Conservation (phyloP, 163 green algal genomes). For the Coccomyxa subellipsoidea region DNA sequence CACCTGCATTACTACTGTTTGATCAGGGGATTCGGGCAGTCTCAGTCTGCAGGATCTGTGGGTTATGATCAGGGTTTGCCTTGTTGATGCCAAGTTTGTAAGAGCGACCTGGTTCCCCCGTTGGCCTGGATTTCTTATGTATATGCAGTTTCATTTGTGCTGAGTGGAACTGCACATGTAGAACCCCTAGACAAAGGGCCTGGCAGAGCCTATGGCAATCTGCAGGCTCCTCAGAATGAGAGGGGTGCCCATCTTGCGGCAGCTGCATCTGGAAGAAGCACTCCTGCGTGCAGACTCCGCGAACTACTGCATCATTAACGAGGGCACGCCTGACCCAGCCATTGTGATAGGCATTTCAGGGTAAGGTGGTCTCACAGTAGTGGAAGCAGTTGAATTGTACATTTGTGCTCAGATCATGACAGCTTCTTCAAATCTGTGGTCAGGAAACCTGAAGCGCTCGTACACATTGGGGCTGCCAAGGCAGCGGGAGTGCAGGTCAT, state of each 20-base stretch:
- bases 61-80: no score
- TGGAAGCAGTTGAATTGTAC: no score
- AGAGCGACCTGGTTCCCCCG: no score
- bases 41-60: no score
- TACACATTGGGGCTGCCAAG: conserved; percentile 51
- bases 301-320: conserved; percentile 90
- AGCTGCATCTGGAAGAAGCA: conserved; percentile 86
- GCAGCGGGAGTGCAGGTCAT: conserved; percentile 56
- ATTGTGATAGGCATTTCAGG: conserved; percentile 96
- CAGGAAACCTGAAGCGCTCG: conserved; percentile 77
- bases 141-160: no score
- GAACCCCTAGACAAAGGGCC: neutral
- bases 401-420: no score
- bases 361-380: no score
- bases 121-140: no score
- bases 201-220: neutral
- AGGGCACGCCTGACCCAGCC: conserved; percentile 63
- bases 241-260: conserved; percentile 60
- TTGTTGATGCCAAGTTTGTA: no score
- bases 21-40: no score
- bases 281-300: conserved; percentile 58
- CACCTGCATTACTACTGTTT: no score
- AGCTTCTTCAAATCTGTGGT: no score
- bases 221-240: conserved; percentile 50
- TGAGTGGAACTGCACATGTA: neutral